Evolutionary conservation across 2,329 filamentous ascomycete species (phyloP), one percentile per base, ranked within the genome.

Genomic region (Fusarium camptoceras): DNA sequence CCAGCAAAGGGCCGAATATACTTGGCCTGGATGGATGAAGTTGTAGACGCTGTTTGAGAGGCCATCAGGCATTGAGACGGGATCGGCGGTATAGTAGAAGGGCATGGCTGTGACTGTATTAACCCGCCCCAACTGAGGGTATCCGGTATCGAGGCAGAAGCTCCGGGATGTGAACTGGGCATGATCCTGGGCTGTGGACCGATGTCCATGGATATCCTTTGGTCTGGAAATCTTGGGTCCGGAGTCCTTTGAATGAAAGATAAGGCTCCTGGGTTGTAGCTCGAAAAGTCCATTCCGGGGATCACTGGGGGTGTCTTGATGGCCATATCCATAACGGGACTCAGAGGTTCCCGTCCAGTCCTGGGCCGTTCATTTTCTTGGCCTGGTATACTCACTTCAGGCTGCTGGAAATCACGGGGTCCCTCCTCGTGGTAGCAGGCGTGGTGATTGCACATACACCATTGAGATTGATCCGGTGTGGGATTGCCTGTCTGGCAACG

Each of bases 371-470:
- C 84, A 68, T 88, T 87, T 73, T 88, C 86, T 78, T 88, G 86
- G 64, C 80, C 81, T 60, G 72, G 60, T 24, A 76, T 70, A 55
- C 76, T 66, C 41, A 71, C 65, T 9, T 73, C 69, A 9, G 76
- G 66, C 46, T 75, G 72, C 20, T 68, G 72, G 30, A 25, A 66
- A 65, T 75, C 71, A 54, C 66, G 67, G 50, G 71, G 60, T 37
- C 76, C 78, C 71, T 88, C 82, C 75, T 89, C 87, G 66, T 89
- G 87, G 66, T 83, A 89, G 76, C 87, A 89, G 55, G 87, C 87
- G 77, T 89, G 87, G 71, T 89, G 87, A 55, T 85, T 85, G 73
- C 87, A 89, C 87, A 89, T 89, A 78, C 87, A 89, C 82, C 83
- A 88, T 64, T 81, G 80, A 28, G 80, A 73, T 73, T 87, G 83